Evolutionary conservation across 169 alveolate genomes (phyloP), one percentile per base, ranked within the genome.

Genomic region (Perkinsus olseni): DNA sequence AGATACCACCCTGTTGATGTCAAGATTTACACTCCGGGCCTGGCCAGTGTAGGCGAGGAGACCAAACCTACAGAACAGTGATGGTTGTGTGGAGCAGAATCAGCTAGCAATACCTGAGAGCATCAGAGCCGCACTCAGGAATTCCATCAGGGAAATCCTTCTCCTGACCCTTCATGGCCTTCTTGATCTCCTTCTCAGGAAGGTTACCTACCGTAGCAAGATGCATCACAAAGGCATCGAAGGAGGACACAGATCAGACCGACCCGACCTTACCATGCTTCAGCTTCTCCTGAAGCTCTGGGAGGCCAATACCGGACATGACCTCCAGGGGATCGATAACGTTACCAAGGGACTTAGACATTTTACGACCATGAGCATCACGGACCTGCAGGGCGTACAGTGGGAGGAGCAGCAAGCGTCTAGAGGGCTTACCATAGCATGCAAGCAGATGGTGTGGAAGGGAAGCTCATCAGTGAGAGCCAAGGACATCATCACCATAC

Each of bases 71-170:
- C 28, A 28, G 82, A 62, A 24, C 82, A 62, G 34, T 62, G 34
- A 0, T 62, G 34, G 17, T n/a, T n/a, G n/a, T n/a, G n/a, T n/a
- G n/a, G n/a, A n/a, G n/a, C n/a, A n/a, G n/a, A n/a, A n/a, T n/a
- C n/a, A n/a, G n/a, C n/a, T 40, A 6, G 50, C 50, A 40, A 3
- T 98, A 97, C 93, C 99, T 97, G n/a, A 99, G 96, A 0, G 99
- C 99, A 95, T 99, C 99, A 74, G 99, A 98, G 31, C 99, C 99
- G 95, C 99, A 99, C 94, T 97, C 99, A 11, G 99, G 99, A 92
- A 99, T 98, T 38, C 99, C 99, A 62, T 98, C 97, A 6, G 99
- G 99, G 96, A 98, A 99, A 94, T 99, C 99, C 95, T 98, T 98
- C 95, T 96, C 95, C 93, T 98, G 99, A 90, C 96, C 95, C 62